Base-by-base conservation (phyloP, 2,329 filamentous ascomycete species). In the Fusarium acutatum region DNA sequence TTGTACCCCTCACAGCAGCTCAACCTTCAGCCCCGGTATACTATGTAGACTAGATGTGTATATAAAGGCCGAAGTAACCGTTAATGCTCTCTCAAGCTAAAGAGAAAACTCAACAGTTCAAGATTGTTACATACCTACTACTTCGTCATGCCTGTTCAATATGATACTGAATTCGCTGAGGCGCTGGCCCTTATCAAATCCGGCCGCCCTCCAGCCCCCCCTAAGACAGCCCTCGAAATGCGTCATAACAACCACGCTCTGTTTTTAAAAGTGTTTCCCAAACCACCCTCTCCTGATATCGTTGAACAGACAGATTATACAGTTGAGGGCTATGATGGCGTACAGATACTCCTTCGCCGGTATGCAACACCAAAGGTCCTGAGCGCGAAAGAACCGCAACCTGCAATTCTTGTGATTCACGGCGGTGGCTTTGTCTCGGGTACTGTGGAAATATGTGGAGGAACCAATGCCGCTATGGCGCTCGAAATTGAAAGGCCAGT, bases 121-220 rank as follows among this genome's bases (percentile, higher is more conserved):
- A 14, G 11, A 37, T 43, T 11, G 2, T 9, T 24, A 18, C 28
- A 22, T n/a, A 15, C 35, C 28, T 7, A 28, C 41, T 22, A 18
- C 35, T 3, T 32, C 17, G 62, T 4, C 20, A 73, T 77, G 74
- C 20, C 74, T 22, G 52, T 77, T 13, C 41, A 35, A 35, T 77
- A 74, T 17, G 75, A 77, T 20, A 14, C 57, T 14, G 74, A 74
- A 26, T 77, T 75, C 24, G 74, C 72, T 5, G 54, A 70, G 46
- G 67, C 60, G 18, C 49, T 76, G 18, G 70, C 49, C 30, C 64
- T 64, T 5, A 53, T 76, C 6, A 58, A 57, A 44, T 73, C 71
- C 24, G 35, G 53, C 32, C 46, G 61, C n/a, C 43, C 69, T 5
- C 40, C 64, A 26, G 18, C 35, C 24, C 47, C 43, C 40, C 67